Evolutionary conservation across 129 eudicot genomes (phyloP).

Genomic region (Tagetes patula): DNA sequence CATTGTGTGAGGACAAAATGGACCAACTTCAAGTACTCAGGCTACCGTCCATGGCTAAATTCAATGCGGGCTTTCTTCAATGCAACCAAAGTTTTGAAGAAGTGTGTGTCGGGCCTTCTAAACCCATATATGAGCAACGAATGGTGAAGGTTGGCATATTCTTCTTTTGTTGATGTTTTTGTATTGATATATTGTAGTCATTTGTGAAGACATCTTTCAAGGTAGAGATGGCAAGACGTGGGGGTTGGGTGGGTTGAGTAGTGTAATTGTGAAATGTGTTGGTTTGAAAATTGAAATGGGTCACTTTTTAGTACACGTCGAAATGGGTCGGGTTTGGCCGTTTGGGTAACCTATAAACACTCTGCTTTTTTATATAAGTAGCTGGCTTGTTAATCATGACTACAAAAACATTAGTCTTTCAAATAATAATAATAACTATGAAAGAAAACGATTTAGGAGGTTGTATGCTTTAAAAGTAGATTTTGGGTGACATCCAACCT

Average conservation of each 20-base stretch:
- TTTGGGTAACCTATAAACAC: background rate
- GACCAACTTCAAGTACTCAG: slow-evolving; percentile 93
- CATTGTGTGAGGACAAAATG: slow-evolving; percentile 91
- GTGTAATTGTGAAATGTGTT: background rate
- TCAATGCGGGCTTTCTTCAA: slow-evolving; percentile 79
- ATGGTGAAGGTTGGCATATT: slow-evolving; percentile 70
- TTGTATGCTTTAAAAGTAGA: background rate
- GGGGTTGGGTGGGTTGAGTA: background rate
- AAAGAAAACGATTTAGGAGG: background rate
- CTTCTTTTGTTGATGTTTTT: background rate
- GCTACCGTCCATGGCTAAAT: slow-evolving; percentile 98
- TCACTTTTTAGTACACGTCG: background rate
- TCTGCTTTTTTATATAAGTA: background rate
- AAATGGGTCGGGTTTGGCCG: background rate
- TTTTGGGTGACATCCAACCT: too few species aligned
- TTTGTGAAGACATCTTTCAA: background rate
- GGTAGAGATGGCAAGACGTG: background rate
- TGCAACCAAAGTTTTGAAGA: slow-evolving; percentile 85
- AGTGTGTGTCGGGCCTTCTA: slow-evolving; percentile 92
- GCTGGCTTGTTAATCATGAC: background rate
- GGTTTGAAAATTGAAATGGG: slow-evolving; percentile 8
- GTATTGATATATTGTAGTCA: background rate
- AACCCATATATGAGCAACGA: slow-evolving; percentile 68
- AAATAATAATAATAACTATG: background rate
- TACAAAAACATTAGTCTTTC: background rate